These are phyloP conservation scores for Nematocida ironsii DNA, from an alignment of 371 early-diverging fungal species.

Conservation along the genomic window DNA sequence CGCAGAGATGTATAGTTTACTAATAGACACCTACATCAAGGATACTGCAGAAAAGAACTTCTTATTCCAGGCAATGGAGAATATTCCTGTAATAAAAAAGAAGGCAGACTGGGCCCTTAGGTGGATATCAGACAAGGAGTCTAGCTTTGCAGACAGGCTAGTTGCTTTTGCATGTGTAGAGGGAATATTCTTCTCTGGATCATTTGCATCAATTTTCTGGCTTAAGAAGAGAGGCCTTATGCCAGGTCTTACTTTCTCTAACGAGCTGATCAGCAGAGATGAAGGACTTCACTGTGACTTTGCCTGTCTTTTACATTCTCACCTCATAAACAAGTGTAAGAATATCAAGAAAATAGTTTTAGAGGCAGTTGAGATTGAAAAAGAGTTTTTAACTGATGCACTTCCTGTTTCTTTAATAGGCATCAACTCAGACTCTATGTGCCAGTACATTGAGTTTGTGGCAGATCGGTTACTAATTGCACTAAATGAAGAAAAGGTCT, in stretches of 20 bases:
- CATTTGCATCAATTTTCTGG: conserved; percentile 98
- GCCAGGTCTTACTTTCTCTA: conserved; percentile 97
- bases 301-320: conserved; percentile 90
- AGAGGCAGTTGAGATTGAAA: conserved; percentile 86
- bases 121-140: conserved; percentile 82
- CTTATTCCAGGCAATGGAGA: conserved; percentile 91
- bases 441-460: conserved; percentile 96
- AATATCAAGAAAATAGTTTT: conserved; percentile 76
- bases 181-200: conserved; percentile 98
- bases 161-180: conserved; percentile 99
- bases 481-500: conserved; percentile 82
- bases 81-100: conserved; percentile 86
- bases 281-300: conserved; percentile 99
- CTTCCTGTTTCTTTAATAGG: conserved; percentile 91
- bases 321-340: conserved; percentile 77
- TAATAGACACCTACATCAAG: conserved; percentile 95
- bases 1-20: conserved; percentile 92
- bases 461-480: conserved; percentile 89
- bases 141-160: conserved; percentile 86
- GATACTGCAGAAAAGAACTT: conserved; percentile 79
- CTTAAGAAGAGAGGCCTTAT: conserved; percentile 97
- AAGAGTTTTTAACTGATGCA: conserved; percentile 88
- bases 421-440: conserved; percentile 93
- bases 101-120: conserved; percentile 98
- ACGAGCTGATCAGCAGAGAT: conserved; percentile 96